Evolutionary conservation across 495 filamentous ascomycete genomes (phyloP).

Genomic region (Penicillium coprophilum): DNA sequence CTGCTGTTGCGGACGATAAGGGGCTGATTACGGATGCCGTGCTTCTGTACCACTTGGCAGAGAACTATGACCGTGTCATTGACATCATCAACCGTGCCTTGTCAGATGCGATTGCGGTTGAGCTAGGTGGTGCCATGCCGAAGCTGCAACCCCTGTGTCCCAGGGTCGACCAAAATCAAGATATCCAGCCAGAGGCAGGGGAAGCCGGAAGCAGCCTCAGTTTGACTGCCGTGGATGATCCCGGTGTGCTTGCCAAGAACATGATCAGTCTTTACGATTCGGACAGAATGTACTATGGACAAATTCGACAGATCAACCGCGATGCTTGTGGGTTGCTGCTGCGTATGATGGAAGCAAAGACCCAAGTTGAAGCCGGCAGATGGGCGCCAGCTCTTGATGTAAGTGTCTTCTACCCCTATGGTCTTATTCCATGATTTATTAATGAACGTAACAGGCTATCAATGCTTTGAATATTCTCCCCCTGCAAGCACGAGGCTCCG

Average conservation of each 20-base stretch:
- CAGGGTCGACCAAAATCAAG: slow-evolving; percentile 30
- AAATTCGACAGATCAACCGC: slow-evolving; percentile 64
- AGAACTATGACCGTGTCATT: slow-evolving; percentile 90
- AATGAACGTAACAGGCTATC: slow-evolving; percentile 62
- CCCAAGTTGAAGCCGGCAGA: slow-evolving; percentile 60
- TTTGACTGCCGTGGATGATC: slow-evolving; percentile 83
- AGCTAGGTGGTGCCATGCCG: slow-evolving; percentile 73
- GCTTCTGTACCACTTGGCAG: slow-evolving; percentile 88
- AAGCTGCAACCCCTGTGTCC: slow-evolving; percentile 78
- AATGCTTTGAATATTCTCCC: slow-evolving; percentile 72
- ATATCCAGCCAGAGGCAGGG: slow-evolving; percentile 27
- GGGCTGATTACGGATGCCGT: slow-evolving; percentile 90
- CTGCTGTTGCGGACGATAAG: slow-evolving; percentile 87
- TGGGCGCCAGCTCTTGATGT: slow-evolving; percentile 84
- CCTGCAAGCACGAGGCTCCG: slow-evolving; percentile 64
- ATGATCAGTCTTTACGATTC: slow-evolving; percentile 79
- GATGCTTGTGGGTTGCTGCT: slow-evolving; percentile 71
- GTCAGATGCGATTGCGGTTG: slow-evolving; percentile 78
- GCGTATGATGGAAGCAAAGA: slow-evolving; percentile 75
- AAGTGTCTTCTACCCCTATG: slow-evolving; percentile 42
- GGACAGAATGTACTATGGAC: slow-evolving; percentile 69
- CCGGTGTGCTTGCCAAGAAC: slow-evolving; percentile 69
- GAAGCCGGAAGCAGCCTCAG: slow-evolving; percentile 64
- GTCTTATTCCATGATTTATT: slow-evolving; percentile 11
- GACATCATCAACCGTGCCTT: slow-evolving; percentile 85